Conservation (phyloP, 805 yeast genomes). For the Spathaspora sp. region DNA sequence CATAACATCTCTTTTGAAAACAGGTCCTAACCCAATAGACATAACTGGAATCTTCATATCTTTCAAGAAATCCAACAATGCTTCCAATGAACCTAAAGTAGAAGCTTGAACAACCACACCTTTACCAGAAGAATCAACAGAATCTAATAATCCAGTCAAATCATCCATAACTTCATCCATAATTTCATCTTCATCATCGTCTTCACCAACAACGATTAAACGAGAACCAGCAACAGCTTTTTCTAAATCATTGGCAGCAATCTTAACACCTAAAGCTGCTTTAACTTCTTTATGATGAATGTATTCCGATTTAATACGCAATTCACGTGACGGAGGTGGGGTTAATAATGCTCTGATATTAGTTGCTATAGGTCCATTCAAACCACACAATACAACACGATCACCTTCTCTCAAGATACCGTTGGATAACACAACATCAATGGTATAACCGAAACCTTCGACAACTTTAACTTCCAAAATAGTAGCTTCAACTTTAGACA, state of each 20-base stretch:
- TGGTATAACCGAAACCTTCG: slow-evolving; percentile 98
- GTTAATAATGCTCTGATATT: slow-evolving; percentile 93
- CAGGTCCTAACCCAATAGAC: slow-evolving; percentile 98
- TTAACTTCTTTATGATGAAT: slow-evolving; percentile 96
- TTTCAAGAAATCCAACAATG: slow-evolving; percentile 91
- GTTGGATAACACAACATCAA: slow-evolving; percentile 95
- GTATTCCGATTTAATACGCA: slow-evolving; percentile 95
- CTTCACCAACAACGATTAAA: slow-evolving; percentile 90
- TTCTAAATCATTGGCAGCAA: slow-evolving; percentile 95
- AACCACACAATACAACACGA: slow-evolving; percentile 91
- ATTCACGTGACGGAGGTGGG: slow-evolving; percentile 95
- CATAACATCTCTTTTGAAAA: slow-evolving; percentile 96
- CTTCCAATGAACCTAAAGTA: slow-evolving; percentile 96
- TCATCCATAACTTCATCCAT: slow-evolving; percentile 99
- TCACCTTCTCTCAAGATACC: slow-evolving; percentile 96
- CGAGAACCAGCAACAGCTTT: slow-evolving; percentile 99
- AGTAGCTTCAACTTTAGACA: slow-evolving; percentile 92
- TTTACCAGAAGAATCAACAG: slow-evolving; percentile 90
- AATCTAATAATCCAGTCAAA: slow-evolving; percentile 87
- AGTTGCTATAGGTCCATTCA: slow-evolving; percentile 97
- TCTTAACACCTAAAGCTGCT: slow-evolving; percentile 98
- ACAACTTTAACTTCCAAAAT: slow-evolving; percentile 95
- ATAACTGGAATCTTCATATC: slow-evolving; percentile 99
- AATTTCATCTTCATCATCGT: slow-evolving; percentile 94
- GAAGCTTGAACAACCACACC: slow-evolving; percentile 99